Evolutionary conservation across 768 basidiomycete genomes (phyloP).

Genomic region (Lepiota brunneoincarnata): DNA sequence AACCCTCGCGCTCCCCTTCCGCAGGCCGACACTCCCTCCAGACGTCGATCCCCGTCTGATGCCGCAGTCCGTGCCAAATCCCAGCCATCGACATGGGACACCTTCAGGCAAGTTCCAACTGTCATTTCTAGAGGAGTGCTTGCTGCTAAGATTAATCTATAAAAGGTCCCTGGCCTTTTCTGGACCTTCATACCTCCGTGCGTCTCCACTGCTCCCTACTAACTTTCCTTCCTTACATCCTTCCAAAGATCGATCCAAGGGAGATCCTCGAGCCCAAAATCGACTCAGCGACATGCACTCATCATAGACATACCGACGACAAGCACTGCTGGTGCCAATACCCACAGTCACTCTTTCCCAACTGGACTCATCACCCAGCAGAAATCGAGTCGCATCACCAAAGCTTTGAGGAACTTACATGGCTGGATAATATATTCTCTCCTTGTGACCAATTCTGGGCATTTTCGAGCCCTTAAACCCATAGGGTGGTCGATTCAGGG

Average conservation of each 20-base stretch:
- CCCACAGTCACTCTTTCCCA: conserved; percentile 41
- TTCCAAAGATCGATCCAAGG: neutral
- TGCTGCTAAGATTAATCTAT: neutral
- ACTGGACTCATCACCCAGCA: conserved; percentile 45
- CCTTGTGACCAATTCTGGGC: conserved; percentile 29
- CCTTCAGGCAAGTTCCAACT: conserved; percentile 2
- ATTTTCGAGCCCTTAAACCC: conserved; percentile 24
- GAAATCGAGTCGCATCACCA: conserved; percentile 27
- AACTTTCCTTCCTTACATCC: neutral
- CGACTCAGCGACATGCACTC: neutral
- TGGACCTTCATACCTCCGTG: conserved; percentile 8
- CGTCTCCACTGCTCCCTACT: neutral
- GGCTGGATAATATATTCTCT: conserved; percentile 29
- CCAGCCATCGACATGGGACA: conserved; percentile 11
- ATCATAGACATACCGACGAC: conserved; percentile 25
- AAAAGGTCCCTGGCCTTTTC: conserved; percentile 9
- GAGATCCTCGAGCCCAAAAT: conserved; percentile 1
- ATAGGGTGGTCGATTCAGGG: conserved; percentile 7
- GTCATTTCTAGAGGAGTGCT: neutral
- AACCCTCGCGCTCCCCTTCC: neutral
- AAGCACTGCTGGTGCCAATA: conserved; percentile 30
- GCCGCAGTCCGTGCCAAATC: conserved; percentile 7
- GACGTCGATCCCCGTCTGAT: conserved; percentile 1
- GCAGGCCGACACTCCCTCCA: neutral
- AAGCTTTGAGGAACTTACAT: conserved; percentile 21